Percentiles rank a stretch among this genome's conserved stretches.
phyloP scores from a whole-genome alignment of 2,329 filamentous ascomycete genomes.

The Venturia pyrina region DNA sequence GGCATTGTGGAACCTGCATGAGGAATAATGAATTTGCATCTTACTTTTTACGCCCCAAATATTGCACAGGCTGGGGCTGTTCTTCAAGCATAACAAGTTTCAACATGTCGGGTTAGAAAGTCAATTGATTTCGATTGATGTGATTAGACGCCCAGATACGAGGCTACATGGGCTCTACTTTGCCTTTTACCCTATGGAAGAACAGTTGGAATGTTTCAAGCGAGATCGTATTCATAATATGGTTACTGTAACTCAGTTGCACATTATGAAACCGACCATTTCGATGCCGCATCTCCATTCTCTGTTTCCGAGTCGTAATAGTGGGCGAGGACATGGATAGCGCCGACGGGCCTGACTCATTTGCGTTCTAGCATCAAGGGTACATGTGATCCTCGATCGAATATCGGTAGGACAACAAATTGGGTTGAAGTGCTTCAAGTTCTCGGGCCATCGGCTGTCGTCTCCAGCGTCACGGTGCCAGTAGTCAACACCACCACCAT shows the following conservation, averaged over 20 bases:
- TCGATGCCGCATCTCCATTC: neutral
- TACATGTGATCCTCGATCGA: neutral
- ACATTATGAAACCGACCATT: no score
- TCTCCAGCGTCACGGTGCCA: neutral
- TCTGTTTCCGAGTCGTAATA: neutral
- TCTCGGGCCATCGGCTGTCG: neutral
- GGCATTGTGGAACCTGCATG: neutral
- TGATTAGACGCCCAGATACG: neutral
- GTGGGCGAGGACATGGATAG: neutral
- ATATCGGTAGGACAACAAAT: no score
- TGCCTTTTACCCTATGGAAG: no score
- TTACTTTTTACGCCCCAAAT: neutral
- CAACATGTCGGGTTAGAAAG: no score
- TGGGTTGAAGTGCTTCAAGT: no score
- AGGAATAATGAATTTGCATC: neutral
- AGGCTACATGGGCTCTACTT: neutral
- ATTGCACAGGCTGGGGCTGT: neutral
- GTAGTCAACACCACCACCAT: conserved; percentile 1
- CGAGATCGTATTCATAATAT: neutral
- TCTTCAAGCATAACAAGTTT: neutral
- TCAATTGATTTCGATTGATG: neutral
- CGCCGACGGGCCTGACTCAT: neutral
- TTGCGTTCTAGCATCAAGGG: neutral
- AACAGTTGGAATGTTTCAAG: no score
- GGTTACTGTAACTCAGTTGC: neutral